phyloP scores from a whole-genome alignment of 208 protist species.

The Vickermania spadyakhi region DNA sequence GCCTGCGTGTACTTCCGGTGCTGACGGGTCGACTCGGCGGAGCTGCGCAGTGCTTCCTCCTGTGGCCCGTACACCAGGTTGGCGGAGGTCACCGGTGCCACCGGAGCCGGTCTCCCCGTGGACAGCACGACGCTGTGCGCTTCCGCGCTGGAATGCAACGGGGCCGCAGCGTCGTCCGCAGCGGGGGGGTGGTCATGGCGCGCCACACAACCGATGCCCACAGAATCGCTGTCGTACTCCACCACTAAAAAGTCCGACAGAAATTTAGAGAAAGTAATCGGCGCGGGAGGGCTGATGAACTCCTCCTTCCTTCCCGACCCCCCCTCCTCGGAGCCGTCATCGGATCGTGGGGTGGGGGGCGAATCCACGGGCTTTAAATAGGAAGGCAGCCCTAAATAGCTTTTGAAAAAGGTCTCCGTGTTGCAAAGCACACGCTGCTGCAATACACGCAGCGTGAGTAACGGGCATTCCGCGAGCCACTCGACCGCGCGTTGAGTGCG shows the following conservation, averaged over 20 bases:
- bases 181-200: neutral
- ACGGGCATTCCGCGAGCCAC: slow-evolving; percentile 32
- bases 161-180: neutral
- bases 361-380: slow-evolving; percentile 7
- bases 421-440: slow-evolving; percentile 36
- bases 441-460: slow-evolving; percentile 21
- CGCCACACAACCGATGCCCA: neutral
- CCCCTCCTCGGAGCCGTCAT: neutral
- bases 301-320: slow-evolving; percentile 1
- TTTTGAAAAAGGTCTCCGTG: slow-evolving; percentile 13
- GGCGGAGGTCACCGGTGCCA: slow-evolving; percentile 20
- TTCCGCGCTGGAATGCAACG: neutral
- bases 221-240: neutral
- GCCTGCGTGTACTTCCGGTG: neutral
- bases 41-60: slow-evolving; percentile 18
- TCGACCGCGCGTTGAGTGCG: slow-evolving; percentile 26
- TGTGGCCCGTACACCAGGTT: slow-evolving; percentile 27
- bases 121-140: slow-evolving; percentile 9
- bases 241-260: slow-evolving; percentile 10
- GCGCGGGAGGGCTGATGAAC: slow-evolving; percentile 5
- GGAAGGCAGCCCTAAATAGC: slow-evolving; percentile 20
- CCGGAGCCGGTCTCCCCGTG: slow-evolving; percentile 16
- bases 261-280: slow-evolving; percentile 18
- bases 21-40: neutral
- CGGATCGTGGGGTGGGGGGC: neutral